Evolutionary conservation across 2,329 filamentous ascomycete species (phyloP).

Genomic region (Aspergillus flavus): DNA sequence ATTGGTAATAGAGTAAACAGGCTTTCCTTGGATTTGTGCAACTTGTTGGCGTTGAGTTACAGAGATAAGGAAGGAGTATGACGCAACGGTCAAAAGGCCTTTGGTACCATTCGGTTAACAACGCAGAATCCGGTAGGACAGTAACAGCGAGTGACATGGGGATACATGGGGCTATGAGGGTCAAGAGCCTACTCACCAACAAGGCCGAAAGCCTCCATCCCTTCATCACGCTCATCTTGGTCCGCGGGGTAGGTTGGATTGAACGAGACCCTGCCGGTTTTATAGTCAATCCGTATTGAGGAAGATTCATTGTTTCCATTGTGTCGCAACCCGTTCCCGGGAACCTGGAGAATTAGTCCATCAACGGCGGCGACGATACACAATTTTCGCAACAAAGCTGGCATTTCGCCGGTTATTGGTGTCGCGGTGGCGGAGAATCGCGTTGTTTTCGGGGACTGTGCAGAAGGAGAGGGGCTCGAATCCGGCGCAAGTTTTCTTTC

Average conservation of each 20-base stretch:
- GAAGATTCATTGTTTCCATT: slow-evolving; percentile 57
- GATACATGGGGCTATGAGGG: not conserved
- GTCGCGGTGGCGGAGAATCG: slow-evolving; percentile 9
- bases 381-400: slow-evolving; percentile 76
- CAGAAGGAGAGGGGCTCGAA: not conserved
- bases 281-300: slow-evolving; percentile 72
- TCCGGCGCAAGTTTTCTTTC: not conserved
- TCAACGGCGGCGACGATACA: slow-evolving; percentile 79
- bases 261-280: slow-evolving; percentile 56
- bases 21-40: slow-evolving; percentile 78
- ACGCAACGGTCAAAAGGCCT: slow-evolving; percentile 85
- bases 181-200: slow-evolving; percentile 53
- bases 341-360: slow-evolving; percentile 77
- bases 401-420: slow-evolving; percentile 57
- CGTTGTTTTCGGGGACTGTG: not conserved
- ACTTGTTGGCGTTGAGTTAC: slow-evolving; percentile 87
- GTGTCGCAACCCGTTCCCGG: slow-evolving; percentile 51
- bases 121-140: not conserved
- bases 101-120: slow-evolving; percentile 9
- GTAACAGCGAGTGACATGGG: not conserved
- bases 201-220: slow-evolving; percentile 56
- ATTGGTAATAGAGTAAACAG: slow-evolving; percentile 85
- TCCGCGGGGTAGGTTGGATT: slow-evolving; percentile 39
- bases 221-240: slow-evolving; percentile 32
- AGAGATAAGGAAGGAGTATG: slow-evolving; percentile 79